phyloP scores from a whole-genome alignment of 1,284 basidiomycete genomes.

The Gastroboletus turbinatus region DNA sequence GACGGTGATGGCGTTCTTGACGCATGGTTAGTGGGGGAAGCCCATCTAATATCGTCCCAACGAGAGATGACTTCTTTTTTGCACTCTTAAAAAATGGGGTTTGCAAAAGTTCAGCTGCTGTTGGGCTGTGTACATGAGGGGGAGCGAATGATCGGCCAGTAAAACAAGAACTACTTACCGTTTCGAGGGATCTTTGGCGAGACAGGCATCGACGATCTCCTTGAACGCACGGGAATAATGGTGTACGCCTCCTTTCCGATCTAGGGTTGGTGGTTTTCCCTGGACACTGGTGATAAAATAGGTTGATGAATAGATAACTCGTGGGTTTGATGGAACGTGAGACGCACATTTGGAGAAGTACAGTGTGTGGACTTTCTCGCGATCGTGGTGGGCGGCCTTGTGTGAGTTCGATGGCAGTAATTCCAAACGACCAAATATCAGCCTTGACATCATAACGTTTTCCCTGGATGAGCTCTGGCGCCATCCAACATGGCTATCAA shows the following conservation, averaged over 20 bases:
- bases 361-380: slow-evolving; percentile 70
- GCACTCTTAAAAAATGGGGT: slow-evolving; percentile 78
- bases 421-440: slow-evolving; percentile 92
- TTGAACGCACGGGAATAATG: slow-evolving; percentile 83
- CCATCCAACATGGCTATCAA: slow-evolving; percentile 87
- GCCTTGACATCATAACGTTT: slow-evolving; percentile 82
- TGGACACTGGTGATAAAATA: slow-evolving; percentile 50
- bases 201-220: slow-evolving; percentile 78
- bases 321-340: slow-evolving; percentile 6
- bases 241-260: slow-evolving; percentile 69
- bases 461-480: slow-evolving; percentile 85
- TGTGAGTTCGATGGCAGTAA: slow-evolving; percentile 83
- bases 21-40: slow-evolving; percentile 69
- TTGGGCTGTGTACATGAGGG: slow-evolving; percentile 51
- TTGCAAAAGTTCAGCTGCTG: slow-evolving; percentile 74
- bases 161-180: slow-evolving; percentile 41
- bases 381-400: slow-evolving; percentile 83
- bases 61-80: slow-evolving; percentile 74
- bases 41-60: slow-evolving; percentile 67
- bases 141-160: not conserved
- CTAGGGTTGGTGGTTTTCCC: slow-evolving; percentile 70
- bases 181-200: slow-evolving; percentile 78
- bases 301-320: slow-evolving; percentile 1
- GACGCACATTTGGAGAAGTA: slow-evolving; percentile 72
- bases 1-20: slow-evolving; percentile 50